A percentile compares a stretch with the other conserved stretches of the same genome.
Conservation (phyloP, 257 asterid species). For the Henckelia pumila region DNA sequence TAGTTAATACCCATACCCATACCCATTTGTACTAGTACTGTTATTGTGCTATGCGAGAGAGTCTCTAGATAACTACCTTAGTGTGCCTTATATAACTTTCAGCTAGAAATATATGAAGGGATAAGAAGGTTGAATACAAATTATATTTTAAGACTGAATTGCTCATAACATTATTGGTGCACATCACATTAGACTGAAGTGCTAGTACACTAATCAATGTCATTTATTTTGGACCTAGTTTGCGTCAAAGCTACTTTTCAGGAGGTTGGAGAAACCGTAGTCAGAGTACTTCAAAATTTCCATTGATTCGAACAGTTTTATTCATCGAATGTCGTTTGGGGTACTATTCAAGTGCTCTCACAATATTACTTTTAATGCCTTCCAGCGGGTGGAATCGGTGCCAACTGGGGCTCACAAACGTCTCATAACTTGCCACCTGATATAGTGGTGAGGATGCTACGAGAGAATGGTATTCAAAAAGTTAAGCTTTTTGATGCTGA, state of each 20-base stretch:
- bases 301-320: neutral
- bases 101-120: neutral
- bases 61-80: neutral
- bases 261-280: neutral
- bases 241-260: neutral
- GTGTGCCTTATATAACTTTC: neutral
- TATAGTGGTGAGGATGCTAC: slow-evolving; percentile 67
- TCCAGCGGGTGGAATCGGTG: slow-evolving; percentile 67
- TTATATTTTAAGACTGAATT: neutral
- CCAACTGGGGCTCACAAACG: slow-evolving; percentile 83
- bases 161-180: neutral
- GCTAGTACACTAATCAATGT: neutral
- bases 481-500: slow-evolving; percentile 88
- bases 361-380: slow-evolving; percentile 18
- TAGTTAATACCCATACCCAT: neutral
- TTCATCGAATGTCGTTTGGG: slow-evolving; percentile 16
- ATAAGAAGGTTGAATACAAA: too few relatives aligned
- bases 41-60: neutral
- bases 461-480: slow-evolving; percentile 73
- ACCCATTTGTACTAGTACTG: neutral
- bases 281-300: neutral
- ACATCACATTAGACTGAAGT: neutral
- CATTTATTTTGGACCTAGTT: neutral
- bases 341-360: slow-evolving; percentile 4
- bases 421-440: slow-evolving; percentile 67